A percentile compares a stretch with the other conserved stretches of the same genome.
Conservation (phyloP, 495 filamentous ascomycete genomes). For the Penicillium ochrochloron region DNA sequence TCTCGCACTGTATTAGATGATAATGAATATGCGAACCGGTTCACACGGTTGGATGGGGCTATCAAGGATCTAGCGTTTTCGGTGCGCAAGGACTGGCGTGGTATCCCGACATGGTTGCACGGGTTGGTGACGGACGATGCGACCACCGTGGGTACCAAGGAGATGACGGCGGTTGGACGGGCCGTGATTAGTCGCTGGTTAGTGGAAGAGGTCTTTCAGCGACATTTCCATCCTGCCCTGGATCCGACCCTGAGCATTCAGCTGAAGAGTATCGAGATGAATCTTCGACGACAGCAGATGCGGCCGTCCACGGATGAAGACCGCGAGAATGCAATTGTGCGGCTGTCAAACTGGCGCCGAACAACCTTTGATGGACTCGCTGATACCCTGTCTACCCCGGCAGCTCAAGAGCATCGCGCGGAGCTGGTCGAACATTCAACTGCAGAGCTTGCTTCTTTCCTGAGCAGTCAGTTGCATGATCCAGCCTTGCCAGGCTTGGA, state of each 20-base stretch:
- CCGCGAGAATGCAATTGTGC: constrained; percentile 82
- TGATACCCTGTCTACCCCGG: constrained; percentile 66
- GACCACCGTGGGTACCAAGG: constrained; percentile 78
- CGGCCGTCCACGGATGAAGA: constrained; percentile 80
- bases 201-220: constrained; percentile 87
- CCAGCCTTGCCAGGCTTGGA: constrained; percentile 78
- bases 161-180: constrained; percentile 96
- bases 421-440: constrained; percentile 71
- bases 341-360: constrained; percentile 90
- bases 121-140: constrained; percentile 83
- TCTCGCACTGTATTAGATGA: constrained; percentile 96
- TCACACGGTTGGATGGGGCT: constrained; percentile 90
- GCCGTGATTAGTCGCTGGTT: constrained; percentile 90
- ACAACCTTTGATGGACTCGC: constrained; percentile 90
- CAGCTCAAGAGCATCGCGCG: constrained; percentile 64
- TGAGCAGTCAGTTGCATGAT: constrained; percentile 75
- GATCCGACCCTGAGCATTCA: constrained; percentile 74
- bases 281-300: constrained; percentile 73
- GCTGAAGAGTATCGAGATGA: constrained; percentile 86
- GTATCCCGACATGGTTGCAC: constrained; percentile 77
- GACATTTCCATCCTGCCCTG: constrained; percentile 87
- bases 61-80: constrained; percentile 95
- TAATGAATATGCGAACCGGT: constrained; percentile 88
- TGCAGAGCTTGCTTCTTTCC: constrained; percentile 67
- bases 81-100: constrained; percentile 89